These are phyloP conservation scores for Anisodus acutangulus DNA, from an alignment of 257 asterid genomes.

Conservation along the genomic window DNA sequence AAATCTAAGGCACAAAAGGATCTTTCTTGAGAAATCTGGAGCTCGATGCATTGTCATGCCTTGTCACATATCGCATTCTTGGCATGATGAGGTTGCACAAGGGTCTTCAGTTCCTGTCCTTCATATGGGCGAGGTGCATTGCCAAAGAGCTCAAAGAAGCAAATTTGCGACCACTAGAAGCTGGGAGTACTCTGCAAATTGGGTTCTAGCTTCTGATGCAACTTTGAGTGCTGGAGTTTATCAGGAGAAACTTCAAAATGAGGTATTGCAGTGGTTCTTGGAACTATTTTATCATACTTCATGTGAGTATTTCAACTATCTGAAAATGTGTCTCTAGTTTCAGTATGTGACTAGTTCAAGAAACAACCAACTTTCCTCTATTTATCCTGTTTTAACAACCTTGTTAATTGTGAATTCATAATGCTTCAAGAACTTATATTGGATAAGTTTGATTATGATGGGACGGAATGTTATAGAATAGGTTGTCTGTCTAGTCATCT, in stretches of 20 bases:
- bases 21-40: constrained; percentile 65
- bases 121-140: constrained; percentile 71
- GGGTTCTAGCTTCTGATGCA: constrained; percentile 56
- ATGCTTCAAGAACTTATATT: neutral
- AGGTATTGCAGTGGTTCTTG: constrained; percentile 46
- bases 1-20: constrained; percentile 56
- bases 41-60: constrained; percentile 76
- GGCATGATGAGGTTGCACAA: constrained; percentile 62
- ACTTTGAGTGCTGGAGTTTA: constrained; percentile 50
- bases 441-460: neutral
- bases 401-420: neutral
- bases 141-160: constrained; percentile 73
- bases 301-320: constrained; percentile 6
- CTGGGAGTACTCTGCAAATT: constrained; percentile 64
- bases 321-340: neutral
- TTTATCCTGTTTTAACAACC: neutral
- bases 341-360: neutral
- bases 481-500: neutral
- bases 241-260: constrained; percentile 64
- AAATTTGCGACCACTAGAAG: constrained; percentile 67
- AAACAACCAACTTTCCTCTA: neutral
- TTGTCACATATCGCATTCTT: constrained; percentile 64
- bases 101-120: constrained; percentile 73
- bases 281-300: neutral
- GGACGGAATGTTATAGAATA: neutral